A percentile compares a stretch with the other conserved stretches of the same genome.
Conservation (phyloP, 768 basidiomycete genomes). For the Pisolithus albus region DNA sequence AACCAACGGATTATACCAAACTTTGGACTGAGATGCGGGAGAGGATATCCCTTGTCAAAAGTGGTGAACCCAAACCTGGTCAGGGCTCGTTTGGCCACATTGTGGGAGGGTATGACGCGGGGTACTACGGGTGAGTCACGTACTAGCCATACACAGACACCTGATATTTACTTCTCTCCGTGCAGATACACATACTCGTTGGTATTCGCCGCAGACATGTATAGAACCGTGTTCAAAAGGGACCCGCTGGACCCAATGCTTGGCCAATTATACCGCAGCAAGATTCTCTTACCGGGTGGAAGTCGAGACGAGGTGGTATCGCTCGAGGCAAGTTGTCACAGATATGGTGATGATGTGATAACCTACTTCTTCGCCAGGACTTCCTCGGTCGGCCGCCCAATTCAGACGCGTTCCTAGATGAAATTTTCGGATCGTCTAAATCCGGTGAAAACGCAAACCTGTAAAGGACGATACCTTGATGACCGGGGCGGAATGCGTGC, state of each 20-base stretch:
- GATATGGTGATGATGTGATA: not conserved
- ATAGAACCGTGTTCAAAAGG: conserved; percentile 62
- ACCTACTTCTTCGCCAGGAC: conserved; percentile 35
- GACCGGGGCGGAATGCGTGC: not conserved
- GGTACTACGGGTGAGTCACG: conserved; percentile 41
- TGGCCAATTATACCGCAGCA: conserved; percentile 65
- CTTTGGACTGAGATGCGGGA: conserved; percentile 75
- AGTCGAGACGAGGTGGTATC: conserved; percentile 75
- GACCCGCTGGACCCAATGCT: conserved; percentile 66
- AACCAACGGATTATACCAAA: conserved; percentile 56
- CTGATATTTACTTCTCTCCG: not conserved
- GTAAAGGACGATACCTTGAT: conserved; percentile 5
- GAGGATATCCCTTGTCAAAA: conserved; percentile 61
- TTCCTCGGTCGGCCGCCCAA: conserved; percentile 74
- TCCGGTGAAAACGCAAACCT: conserved; percentile 31
- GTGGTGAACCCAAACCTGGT: conserved; percentile 52
- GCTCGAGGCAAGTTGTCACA: conserved; percentile 46
- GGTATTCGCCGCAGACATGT: conserved; percentile 49
- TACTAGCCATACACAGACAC: conserved; percentile 4
- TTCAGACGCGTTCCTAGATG: conserved; percentile 64
- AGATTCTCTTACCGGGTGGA: conserved; percentile 69
- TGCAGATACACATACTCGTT: conserved; percentile 66
- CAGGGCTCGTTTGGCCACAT: conserved; percentile 76
- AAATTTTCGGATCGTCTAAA: conserved; percentile 46
- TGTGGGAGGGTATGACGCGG: conserved; percentile 63